phyloP scores from a whole-genome alignment of 352 stramenopile genomes.

The Phytophthora lateralis region DNA sequence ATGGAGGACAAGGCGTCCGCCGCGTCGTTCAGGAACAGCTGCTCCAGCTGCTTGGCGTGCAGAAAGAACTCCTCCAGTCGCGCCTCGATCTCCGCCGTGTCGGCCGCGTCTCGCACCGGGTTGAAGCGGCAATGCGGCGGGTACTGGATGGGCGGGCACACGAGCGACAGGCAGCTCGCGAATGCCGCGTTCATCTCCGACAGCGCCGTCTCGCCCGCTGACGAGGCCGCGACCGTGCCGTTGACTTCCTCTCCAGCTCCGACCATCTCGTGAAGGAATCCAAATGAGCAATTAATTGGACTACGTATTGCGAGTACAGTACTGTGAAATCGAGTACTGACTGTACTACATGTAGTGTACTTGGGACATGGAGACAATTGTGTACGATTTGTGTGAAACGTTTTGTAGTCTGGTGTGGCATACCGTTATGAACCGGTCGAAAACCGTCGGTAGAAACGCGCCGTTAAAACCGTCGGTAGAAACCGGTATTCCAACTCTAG shows the following conservation, averaged over 20 bases:
- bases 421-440: background rate
- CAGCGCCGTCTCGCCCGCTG: conserved; percentile 47
- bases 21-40: conserved; percentile 65
- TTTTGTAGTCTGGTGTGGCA: background rate
- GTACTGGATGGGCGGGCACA: conserved; percentile 84
- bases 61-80: conserved; percentile 81
- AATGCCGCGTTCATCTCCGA: conserved; percentile 79
- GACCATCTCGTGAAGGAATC: conserved; percentile 35
- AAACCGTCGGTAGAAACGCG: conserved; percentile 9
- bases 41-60: conserved; percentile 82
- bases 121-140: conserved; percentile 85
- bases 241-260: conserved; percentile 17
- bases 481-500: conserved; percentile 1
- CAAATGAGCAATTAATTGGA: conserved; percentile 6
- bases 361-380: background rate
- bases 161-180: conserved; percentile 73
- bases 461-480: background rate
- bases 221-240: background rate
- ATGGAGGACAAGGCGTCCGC: conserved; percentile 16
- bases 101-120: conserved; percentile 77
- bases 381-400: too few relatives aligned
- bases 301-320: too few relatives aligned
- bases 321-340: too few relatives aligned
- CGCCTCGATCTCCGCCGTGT: conserved; percentile 73
- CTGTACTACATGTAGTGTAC: too few relatives aligned